These are phyloP conservation scores for Castanopsis chinensis DNA, from an alignment of 306 rosid genomes.

Conservation along the genomic window DNA sequence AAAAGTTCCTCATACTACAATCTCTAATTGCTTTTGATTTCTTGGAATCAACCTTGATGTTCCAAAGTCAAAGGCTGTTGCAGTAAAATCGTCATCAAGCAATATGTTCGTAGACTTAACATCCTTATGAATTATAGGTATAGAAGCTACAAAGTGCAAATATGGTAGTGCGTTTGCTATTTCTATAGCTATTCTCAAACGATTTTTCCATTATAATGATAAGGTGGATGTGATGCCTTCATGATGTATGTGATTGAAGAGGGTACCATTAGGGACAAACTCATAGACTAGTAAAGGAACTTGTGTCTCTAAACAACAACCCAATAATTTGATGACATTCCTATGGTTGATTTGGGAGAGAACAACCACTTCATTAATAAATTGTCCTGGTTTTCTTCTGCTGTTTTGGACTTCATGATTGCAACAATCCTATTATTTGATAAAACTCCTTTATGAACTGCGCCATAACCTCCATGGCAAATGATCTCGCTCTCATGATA, in stretches of 20 bases:
- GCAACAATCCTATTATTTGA: too few relatives aligned
- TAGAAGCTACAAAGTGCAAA: slow-evolving; percentile 20
- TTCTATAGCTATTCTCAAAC: slow-evolving; percentile 19
- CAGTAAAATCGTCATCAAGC: too few relatives aligned
- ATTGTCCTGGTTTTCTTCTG: too few relatives aligned
- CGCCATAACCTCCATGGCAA: slow-evolving; percentile 5
- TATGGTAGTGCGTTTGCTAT: slow-evolving; percentile 11
- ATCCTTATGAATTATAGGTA: slow-evolving; percentile 1
- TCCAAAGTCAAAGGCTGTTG: too few relatives aligned
- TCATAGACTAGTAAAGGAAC: slow-evolving; percentile 27
- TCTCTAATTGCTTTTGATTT: slow-evolving; percentile 21
- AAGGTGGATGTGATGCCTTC: slow-evolving; percentile 9
- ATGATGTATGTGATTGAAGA: slow-evolving; percentile 8
- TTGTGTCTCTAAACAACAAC: too few relatives aligned
- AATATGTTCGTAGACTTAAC: too few relatives aligned
- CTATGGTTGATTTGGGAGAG: too few relatives aligned
- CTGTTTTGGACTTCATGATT: too few relatives aligned
- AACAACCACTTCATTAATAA: too few relatives aligned
- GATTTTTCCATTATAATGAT: slow-evolving; percentile 9
- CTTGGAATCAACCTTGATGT: not conserved
- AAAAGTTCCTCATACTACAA: slow-evolving; percentile 35
- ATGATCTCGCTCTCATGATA: not conserved
- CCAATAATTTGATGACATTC: too few relatives aligned
- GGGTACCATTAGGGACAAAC: slow-evolving; percentile 15
- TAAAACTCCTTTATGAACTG: too few relatives aligned